Evolutionary conservation across 2,329 filamentous ascomycete species (phyloP).

Genomic region (Phaeosphaeriaceae sp.): DNA sequence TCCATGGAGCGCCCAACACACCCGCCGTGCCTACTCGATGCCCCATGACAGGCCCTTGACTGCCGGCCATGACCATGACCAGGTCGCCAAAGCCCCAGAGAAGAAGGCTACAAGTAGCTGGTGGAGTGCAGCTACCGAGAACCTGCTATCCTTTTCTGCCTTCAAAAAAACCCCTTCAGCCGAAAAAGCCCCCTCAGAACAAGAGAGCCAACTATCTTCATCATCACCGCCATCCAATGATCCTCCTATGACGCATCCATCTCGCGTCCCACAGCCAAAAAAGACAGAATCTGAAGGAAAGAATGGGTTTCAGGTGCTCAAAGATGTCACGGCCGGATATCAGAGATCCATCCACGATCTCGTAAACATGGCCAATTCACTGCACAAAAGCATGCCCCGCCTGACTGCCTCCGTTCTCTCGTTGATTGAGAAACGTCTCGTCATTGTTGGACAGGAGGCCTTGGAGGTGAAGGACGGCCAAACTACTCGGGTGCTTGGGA

Average conservation of each 20-base stretch:
- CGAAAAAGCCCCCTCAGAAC: too few species aligned
- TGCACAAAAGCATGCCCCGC: background rate
- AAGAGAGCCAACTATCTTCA: background rate
- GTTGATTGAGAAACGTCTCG: conserved; percentile 2
- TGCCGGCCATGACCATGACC: conserved; percentile 15
- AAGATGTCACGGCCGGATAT: background rate
- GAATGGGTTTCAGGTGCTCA: background rate
- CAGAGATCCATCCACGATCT: background rate
- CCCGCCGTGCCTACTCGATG: conserved; percentile 34
- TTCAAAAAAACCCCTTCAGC: background rate
- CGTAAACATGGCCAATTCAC: background rate
- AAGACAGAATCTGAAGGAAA: background rate
- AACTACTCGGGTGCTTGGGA: too few species aligned
- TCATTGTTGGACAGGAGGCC: conserved; percentile 2
- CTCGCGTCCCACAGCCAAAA: background rate
- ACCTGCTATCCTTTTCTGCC: background rate
- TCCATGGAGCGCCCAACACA: conserved; percentile 48
- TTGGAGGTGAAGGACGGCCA: background rate
- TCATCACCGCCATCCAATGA: background rate
- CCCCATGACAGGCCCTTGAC: conserved; percentile 17
- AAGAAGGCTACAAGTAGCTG: conserved; percentile 2
- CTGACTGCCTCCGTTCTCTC: background rate
- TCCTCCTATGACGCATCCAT: background rate
- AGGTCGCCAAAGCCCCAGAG: conserved; percentile 2
- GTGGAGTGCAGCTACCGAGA: conserved; percentile 5